phyloP scores from a whole-genome alignment of 495 filamentous ascomycete species.

The Mytilinidion resinicola region DNA sequence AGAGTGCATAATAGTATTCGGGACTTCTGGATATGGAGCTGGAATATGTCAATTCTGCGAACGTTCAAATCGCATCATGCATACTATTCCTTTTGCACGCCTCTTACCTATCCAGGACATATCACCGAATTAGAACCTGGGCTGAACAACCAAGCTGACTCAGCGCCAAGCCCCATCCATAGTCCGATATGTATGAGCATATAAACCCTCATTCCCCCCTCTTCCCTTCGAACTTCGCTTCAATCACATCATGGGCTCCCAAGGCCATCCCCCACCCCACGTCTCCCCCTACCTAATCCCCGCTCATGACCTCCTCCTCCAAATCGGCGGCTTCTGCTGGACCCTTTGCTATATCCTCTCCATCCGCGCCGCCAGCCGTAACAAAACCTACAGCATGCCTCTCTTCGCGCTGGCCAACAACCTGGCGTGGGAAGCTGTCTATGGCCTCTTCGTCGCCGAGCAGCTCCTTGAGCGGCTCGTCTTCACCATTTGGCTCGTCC shows the following conservation, averaged over 20 bases:
- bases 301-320: conserved; percentile 35
- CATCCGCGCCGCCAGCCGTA: conserved; percentile 33
- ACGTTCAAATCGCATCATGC: no score
- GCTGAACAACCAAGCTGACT: no score
- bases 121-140: no score
- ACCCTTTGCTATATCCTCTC: conserved; percentile 41
- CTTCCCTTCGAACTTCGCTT: background rate
- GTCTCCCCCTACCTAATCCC: conserved; percentile 35
- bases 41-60: no score
- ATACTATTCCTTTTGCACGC: no score
- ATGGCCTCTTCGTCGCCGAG: conserved; percentile 39
- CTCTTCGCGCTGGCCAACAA: conserved; percentile 41
- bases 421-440: conserved; percentile 43
- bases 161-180: no score
- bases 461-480: conserved; percentile 35
- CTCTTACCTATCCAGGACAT: no score
- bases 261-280: conserved; percentile 37
- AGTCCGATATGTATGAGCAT: no score
- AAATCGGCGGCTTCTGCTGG: conserved; percentile 39
- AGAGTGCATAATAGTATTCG: no score
- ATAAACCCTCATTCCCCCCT: no score
- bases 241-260: conserved; percentile 36
- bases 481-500: conserved; percentile 39
- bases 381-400: conserved; percentile 44
- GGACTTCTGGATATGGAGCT: no score